Evolutionary conservation across 2,329 filamentous ascomycete genomes (phyloP), one percentile per base, ranked within the genome.

Genomic region (Colletotrichum camelliae): DNA sequence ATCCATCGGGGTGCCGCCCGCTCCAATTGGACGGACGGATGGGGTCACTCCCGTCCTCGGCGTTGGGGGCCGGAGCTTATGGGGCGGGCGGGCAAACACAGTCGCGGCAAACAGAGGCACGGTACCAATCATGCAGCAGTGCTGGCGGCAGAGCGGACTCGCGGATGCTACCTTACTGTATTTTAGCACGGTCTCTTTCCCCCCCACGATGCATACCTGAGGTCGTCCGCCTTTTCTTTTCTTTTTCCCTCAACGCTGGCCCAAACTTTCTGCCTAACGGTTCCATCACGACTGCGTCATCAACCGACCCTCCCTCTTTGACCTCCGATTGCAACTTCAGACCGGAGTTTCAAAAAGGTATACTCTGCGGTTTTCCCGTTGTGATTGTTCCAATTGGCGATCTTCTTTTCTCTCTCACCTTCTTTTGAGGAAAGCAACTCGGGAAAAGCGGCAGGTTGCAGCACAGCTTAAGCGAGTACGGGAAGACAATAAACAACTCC

Each of bases 271-370:
- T 33, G 61, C 27, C 52, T 74, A 29, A 64, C 67, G 61, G 57
- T 64, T 58, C 21, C 72, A 67, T 75, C 74, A 70, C 66, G 29
- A 29, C 64, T 76, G 72, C 74, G 74, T 76, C 74, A 76, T 75
- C 72, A 67, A 52, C 18, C 18, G 12, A 7, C 24, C 6, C 57
- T 33, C 55, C 37, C 37, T 62, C 58, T 21, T 62, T 35, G 58
- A 33, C 58, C n/a, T 18, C n/a, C 58, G 18, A 1, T 21, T 4
- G 12, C 58, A n/a, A 31, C n/a, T 37, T 37, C 58, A 35, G 31
- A 62, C 21, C 58, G 5, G 10, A 33, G 58, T 62, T 62, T 62
- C 58, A 62, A 1, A 61, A 35, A 1, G 29, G 29, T n/a, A 52
- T 15, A 62, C 29, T n/a, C 58, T 61, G 27, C 57, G 7, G 15